A percentile compares a stretch with the other conserved stretches of the same genome.
phyloP scores from a whole-genome alignment of 2,329 filamentous ascomycete species.

The Rutstroemia sp. region DNA sequence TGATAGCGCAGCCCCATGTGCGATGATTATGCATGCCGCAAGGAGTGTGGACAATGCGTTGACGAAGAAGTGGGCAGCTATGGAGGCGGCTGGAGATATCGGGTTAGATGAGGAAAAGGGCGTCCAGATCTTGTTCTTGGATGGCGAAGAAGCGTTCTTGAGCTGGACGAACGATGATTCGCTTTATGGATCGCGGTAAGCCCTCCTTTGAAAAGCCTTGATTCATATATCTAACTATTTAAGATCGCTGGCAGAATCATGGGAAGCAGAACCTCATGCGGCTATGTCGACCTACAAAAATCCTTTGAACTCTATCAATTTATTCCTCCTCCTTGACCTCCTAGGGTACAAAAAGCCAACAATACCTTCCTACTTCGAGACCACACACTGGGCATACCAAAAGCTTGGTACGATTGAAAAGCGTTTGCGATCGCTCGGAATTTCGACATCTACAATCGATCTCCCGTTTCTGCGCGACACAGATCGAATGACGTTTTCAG shows the following conservation, averaged over 20 bases:
- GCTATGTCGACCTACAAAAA: conserved; percentile 68
- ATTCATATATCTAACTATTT: conserved; percentile 20
- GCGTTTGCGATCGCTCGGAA: conserved; percentile 58
- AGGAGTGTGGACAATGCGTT: conserved; percentile 72
- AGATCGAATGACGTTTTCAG: conserved; percentile 39
- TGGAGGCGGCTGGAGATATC: conserved; percentile 51
- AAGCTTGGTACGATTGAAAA: conserved; percentile 66
- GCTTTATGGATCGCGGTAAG: conserved; percentile 76
- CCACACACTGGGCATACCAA: conserved; percentile 89
- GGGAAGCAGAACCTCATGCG: conserved; percentile 66
- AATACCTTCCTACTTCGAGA: conserved; percentile 80
- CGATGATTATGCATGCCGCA: conserved; percentile 83
- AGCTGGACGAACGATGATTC: conserved; percentile 76
- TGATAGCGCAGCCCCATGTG: conserved; percentile 90
- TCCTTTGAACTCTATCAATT: conserved; percentile 68
- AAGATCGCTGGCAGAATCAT: conserved; percentile 68
- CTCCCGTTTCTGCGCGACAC: conserved; percentile 60
- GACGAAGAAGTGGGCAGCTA: conserved; percentile 72
- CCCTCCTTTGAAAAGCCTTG: not conserved
- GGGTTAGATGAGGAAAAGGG: conserved; percentile 69
- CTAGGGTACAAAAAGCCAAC: conserved; percentile 62
- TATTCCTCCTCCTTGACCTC: conserved; percentile 89
- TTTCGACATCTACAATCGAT: conserved; percentile 54
- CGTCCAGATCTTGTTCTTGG: conserved; percentile 81
- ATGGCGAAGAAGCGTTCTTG: conserved; percentile 89